Evolutionary conservation across 805 yeast species (phyloP).

Genomic region (Pichia occidentalis): DNA sequence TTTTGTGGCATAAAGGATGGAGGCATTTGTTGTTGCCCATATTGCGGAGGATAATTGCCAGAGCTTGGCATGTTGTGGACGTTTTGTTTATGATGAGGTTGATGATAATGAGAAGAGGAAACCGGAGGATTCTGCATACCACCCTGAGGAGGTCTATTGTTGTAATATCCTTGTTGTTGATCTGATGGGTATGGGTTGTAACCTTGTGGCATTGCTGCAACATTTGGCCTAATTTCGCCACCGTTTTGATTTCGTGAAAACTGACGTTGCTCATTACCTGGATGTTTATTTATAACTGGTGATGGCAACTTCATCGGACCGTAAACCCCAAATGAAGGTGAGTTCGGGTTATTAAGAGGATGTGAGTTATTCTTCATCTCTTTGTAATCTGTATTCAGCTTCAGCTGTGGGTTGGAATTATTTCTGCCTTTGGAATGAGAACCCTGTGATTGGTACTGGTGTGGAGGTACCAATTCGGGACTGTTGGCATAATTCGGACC

Average conservation of each 20-base stretch:
- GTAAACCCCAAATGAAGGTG: constrained; percentile 8
- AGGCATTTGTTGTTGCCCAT: constrained; percentile 14
- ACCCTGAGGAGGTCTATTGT: neutral
- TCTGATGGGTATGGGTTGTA: constrained; percentile 13
- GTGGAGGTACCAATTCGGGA: constrained; percentile 13
- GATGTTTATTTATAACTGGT: constrained; percentile 2
- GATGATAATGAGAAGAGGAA: constrained; percentile 8
- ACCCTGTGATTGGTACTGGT: constrained; percentile 8
- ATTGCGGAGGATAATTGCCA: constrained; percentile 8
- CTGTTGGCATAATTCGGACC: constrained; percentile 11
- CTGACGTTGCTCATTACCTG: neutral
- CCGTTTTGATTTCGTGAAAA: constrained; percentile 11
- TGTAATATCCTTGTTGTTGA: constrained; percentile 15
- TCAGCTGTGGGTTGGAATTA: constrained; percentile 10
- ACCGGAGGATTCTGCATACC: neutral
- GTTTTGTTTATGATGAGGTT: constrained; percentile 2
- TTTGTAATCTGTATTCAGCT: neutral
- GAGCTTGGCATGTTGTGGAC: neutral
- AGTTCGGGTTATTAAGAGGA: constrained; percentile 6
- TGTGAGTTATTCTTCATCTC: neutral
- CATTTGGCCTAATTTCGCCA: no score
- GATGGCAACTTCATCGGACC: constrained; percentile 13
- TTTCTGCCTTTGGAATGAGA: no score
- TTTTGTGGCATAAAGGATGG: no score
- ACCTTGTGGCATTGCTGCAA: no score